These are phyloP conservation scores for Penicillium turbatum DNA, from an alignment of 495 filamentous ascomycete species.

Conservation along the genomic window DNA sequence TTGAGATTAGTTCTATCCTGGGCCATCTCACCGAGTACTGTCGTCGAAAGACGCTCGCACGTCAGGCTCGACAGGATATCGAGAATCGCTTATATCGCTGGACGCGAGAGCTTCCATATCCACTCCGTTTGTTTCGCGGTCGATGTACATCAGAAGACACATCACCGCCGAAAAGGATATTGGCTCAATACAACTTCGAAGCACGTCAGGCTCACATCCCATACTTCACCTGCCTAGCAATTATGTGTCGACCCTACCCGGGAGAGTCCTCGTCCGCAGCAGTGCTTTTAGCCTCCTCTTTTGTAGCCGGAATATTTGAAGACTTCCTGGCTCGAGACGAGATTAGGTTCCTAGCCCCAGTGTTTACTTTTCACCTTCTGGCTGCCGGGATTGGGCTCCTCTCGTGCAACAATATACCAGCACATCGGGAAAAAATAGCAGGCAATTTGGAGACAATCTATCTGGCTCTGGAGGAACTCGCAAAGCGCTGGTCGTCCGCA, in stretches of 20 bases:
- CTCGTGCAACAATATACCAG: conserved; percentile 11
- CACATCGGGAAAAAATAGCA: conserved; percentile 13
- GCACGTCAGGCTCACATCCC: conserved; percentile 23
- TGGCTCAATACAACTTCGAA: conserved; percentile 20
- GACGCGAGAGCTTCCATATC: conserved; percentile 16
- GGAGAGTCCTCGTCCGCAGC: conserved; percentile 17
- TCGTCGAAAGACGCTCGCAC: conserved; percentile 18
- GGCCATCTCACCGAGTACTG: conserved; percentile 22
- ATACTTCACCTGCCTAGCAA: conserved; percentile 24
- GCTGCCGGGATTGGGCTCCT: conserved; percentile 25
- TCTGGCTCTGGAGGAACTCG: conserved; percentile 21
- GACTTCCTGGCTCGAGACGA: conserved; percentile 28
- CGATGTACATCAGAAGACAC: background rate
- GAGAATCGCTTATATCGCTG: conserved; percentile 22
- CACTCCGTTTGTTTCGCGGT: conserved; percentile 14
- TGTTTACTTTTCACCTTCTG: conserved; percentile 26
- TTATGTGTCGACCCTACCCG: conserved; percentile 18
- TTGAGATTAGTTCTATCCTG: conserved; percentile 23
- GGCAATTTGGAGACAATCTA: conserved; percentile 17
- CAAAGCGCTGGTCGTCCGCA: conserved; percentile 24
- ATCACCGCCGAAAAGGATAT: background rate
- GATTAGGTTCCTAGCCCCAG: conserved; percentile 20
- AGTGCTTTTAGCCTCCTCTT: conserved; percentile 20
- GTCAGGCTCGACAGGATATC: conserved; percentile 15
- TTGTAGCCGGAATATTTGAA: conserved; percentile 23